Evolutionary conservation across 306 rosid genomes (phyloP).

Genomic region (Vicia sativa): DNA sequence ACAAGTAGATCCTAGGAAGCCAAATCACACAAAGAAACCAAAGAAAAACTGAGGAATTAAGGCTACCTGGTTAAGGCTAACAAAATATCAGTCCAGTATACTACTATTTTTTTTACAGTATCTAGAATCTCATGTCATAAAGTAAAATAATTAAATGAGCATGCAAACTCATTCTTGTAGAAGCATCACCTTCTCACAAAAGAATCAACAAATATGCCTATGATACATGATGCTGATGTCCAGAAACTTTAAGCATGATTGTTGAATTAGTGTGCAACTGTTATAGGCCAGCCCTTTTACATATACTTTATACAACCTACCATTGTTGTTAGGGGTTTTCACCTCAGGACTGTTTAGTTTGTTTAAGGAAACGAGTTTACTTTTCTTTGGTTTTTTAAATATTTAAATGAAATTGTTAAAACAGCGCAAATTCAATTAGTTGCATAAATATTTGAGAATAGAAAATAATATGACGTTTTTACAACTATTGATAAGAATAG

Average conservation of each 20-base stretch:
- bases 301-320: no score
- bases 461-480: neutral
- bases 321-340: neutral
- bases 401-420: neutral
- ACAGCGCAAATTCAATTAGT: neutral
- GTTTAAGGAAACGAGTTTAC: neutral
- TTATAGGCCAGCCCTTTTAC: neutral
- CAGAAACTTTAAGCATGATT: slow-evolving; percentile 14
- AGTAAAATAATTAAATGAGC: neutral
- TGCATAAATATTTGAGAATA: neutral
- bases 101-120: neutral
- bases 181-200: neutral
- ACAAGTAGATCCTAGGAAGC: slow-evolving; percentile 64
- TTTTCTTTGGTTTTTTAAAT: slow-evolving; percentile 5
- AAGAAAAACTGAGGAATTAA: neutral
- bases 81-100: neutral
- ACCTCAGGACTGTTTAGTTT: neutral
- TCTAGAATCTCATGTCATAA: neutral
- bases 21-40: slow-evolving; percentile 23
- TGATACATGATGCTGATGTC: neutral
- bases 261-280: neutral
- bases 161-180: neutral
- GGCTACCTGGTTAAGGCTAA: slow-evolving; percentile 19
- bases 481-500: neutral
- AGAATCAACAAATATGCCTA: neutral